phyloP scores from a whole-genome alignment of 2,329 filamentous ascomycete genomes.

The Didymella segeticola region DNA sequence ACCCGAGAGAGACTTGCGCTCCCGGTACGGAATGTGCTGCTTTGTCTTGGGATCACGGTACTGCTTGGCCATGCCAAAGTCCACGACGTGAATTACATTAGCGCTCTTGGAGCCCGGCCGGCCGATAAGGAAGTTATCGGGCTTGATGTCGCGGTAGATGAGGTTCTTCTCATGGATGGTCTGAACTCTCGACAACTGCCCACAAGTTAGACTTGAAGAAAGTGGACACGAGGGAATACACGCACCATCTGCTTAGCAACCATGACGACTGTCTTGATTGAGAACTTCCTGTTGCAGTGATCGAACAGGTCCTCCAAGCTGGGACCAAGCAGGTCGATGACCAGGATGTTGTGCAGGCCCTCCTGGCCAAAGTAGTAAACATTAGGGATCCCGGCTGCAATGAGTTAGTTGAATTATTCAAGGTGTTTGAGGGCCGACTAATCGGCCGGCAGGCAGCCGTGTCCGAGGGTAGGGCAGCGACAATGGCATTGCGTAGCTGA shows the following conservation, averaged over 20 bases:
- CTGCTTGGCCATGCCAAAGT: conserved; percentile 99
- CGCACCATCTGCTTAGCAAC: conserved; percentile 96
- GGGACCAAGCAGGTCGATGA: conserved; percentile 94
- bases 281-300: conserved; percentile 93
- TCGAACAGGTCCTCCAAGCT: conserved; percentile 97
- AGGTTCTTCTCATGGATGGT: conserved; percentile 98
- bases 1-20: conserved; percentile 94
- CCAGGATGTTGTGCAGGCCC: conserved; percentile 97
- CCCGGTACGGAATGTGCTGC: conserved; percentile 97
- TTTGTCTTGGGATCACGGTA: conserved; percentile 99
- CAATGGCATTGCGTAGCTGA: background rate
- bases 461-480: background rate
- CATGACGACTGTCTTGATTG: conserved; percentile 98
- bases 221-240: conserved; percentile 20
- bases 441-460: conserved; percentile 1
- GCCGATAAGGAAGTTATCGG: conserved; percentile 98
- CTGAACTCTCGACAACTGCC: conserved; percentile 84
- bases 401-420: conserved; percentile 19
- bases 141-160: conserved; percentile 99
- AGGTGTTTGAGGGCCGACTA: background rate
- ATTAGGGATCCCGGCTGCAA: conserved; percentile 91
- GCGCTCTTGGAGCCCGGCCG: conserved; percentile 90
- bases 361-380: conserved; percentile 99
- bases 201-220: conserved; percentile 14
- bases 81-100: conserved; percentile 97